A percentile compares a stretch with the other conserved stretches of the same genome.
These are phyloP conservation scores for Termitomyces sp. DNA, from an alignment of 768 basidiomycete species.

Conservation along the genomic window DNA sequence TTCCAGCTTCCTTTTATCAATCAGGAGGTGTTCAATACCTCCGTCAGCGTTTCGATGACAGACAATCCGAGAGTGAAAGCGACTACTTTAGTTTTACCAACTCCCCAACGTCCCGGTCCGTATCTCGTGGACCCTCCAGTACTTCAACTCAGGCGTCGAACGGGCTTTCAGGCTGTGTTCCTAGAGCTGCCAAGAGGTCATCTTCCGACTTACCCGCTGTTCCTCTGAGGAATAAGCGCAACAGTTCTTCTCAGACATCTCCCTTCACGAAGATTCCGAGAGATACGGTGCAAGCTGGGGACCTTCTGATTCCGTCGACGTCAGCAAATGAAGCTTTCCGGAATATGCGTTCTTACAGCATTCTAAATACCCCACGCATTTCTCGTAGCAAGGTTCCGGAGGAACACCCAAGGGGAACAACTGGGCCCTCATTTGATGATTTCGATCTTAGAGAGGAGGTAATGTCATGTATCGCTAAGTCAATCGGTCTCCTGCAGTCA, in stretches of 20 bases:
- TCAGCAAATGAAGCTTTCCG: conserved; percentile 41
- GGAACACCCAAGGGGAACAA: conserved; percentile 11
- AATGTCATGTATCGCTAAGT: conserved; percentile 96
- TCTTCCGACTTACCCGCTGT: conserved; percentile 5
- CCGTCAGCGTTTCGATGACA: conserved; percentile 81
- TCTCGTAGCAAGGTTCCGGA: conserved; percentile 24
- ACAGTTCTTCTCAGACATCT: conserved; percentile 11
- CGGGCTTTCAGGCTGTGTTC: conserved; percentile 16
- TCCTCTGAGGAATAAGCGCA: conserved; percentile 3
- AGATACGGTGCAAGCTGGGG: conserved; percentile 69
- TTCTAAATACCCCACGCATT: conserved; percentile 45
- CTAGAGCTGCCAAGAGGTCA: conserved; percentile 5
- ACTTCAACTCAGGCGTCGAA: conserved; percentile 5
- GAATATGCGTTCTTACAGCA: conserved; percentile 41
- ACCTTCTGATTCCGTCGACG: conserved; percentile 58
- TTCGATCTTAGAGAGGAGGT: conserved; percentile 96
- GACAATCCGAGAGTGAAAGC: conserved; percentile 42
- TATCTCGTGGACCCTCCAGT: conserved; percentile 18
- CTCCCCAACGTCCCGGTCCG: conserved; percentile 19
- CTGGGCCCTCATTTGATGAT: conserved; percentile 48
- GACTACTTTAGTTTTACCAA: conserved; percentile 49
- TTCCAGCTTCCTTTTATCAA: conserved; percentile 88
- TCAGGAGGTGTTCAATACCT: conserved; percentile 86
- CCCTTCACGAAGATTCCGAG: conserved; percentile 31
- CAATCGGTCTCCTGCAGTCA: conserved; percentile 90